Base-by-base conservation (phyloP, 116 monocot species). In the Iris pallida region DNA sequence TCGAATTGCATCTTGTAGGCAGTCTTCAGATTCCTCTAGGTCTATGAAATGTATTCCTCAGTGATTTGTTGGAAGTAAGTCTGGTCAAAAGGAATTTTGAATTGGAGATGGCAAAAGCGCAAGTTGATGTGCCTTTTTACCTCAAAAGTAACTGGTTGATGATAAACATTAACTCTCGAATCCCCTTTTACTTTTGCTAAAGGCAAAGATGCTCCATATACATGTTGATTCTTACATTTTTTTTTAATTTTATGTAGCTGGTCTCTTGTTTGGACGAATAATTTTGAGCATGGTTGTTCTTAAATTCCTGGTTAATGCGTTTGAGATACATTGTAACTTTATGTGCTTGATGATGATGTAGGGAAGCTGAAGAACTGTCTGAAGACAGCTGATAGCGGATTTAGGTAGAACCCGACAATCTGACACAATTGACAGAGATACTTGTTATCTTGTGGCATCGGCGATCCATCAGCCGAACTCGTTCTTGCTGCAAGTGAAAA, bases 21-120 rank as follows among this genome's bases (percentile, higher is more conserved):
- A 41, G 13, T 59, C 40, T 59, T 41, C 16, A 30, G 11, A 9
- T 61, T 61, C 45, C 8, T 45, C 0, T n/a, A 45, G 5, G 13
- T 61, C 44, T 42, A 61, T 42, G 59, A 59, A 42, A 59, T 8
- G 14, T 42, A 12, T 59, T 59, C 59, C 42, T 59, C 13, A 7
- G 44, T 61, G 15, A 61, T 59, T 44, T 42, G 42, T 7, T 45
- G n/a, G 16, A 45, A 61, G 61, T 61, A 45, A 61, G 61, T 61
- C 61, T 7, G 44, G 61, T 61, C 61, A 43, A 61, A 43, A 61
- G 30, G 61, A 61, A 58, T 45, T 61, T 61, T 61, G 42, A 43
- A 6, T 44, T 30, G 42, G 44, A 61, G 44, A 61, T 61, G 61
- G 43, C 61, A 61, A 61, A 61, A 16, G 42, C 44, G 15, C 42